Conservation (phyloP, 1,139 yeast species). For the Debaryomyces fabryi region DNA sequence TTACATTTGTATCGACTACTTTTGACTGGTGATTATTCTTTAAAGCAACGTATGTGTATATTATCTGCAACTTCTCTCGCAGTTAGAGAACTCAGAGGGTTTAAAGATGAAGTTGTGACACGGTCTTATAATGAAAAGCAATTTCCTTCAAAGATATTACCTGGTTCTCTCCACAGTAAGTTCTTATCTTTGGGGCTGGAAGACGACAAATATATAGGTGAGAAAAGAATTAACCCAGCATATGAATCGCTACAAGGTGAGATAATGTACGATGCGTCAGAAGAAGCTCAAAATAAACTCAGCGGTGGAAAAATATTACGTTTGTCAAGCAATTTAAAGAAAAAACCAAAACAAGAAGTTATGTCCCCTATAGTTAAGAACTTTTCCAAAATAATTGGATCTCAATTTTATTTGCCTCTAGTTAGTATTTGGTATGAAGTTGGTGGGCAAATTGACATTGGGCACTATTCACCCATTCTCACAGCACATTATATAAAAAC, state of each 20-base stretch:
- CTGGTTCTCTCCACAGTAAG: slow-evolving; percentile 46
- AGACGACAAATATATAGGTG: slow-evolving; percentile 9
- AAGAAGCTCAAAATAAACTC: slow-evolving; percentile 42
- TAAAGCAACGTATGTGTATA: slow-evolving; percentile 60
- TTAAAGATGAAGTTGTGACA: slow-evolving; percentile 47
- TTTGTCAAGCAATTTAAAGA: slow-evolving; percentile 43
- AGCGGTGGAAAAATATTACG: slow-evolving; percentile 54
- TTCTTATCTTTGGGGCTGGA: slow-evolving; percentile 20
- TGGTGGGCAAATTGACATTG: slow-evolving; percentile 44
- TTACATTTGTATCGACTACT: slow-evolving; percentile 44
- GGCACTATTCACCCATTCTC: slow-evolving; percentile 57
- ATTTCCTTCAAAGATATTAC: slow-evolving; percentile 49
- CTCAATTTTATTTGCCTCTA: slow-evolving; percentile 57
- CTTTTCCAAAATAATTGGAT: slow-evolving; percentile 50
- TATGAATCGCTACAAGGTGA: slow-evolving; percentile 30
- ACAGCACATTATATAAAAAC: slow-evolving; percentile 64
- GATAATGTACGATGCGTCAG: slow-evolving; percentile 40
- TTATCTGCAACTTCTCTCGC: slow-evolving; percentile 59
- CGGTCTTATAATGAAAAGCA: slow-evolving; percentile 34
- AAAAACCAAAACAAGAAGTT: slow-evolving; percentile 11
- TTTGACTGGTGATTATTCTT: slow-evolving; percentile 63
- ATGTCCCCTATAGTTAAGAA: slow-evolving; percentile 24
- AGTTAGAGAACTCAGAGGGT: slow-evolving; percentile 62
- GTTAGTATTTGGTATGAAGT: slow-evolving; percentile 55
- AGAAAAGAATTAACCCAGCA: slow-evolving; percentile 3